Evolutionary conservation across 352 stramenopile species (phyloP), one percentile per base, ranked within the genome.

Genomic region (Globisporangium cystogenes): DNA sequence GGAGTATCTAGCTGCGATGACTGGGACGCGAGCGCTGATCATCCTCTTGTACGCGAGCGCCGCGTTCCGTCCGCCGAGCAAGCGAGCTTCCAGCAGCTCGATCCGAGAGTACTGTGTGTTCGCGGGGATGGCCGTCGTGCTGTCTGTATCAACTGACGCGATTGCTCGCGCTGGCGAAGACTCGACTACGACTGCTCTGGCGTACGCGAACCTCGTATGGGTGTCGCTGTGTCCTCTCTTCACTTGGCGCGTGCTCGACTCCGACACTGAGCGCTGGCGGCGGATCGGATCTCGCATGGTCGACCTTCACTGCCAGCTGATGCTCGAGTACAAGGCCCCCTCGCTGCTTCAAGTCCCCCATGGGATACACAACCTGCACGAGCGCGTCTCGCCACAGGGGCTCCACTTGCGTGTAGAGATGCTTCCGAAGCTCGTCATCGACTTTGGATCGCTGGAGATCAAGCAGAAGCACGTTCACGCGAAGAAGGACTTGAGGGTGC

Each of bases 401-500:
- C 67, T 86, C 14, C 74, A 87, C 24, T 24, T 61, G 8, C 68
- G 82, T 49, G 79, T 87, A 21, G 76, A 87, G 56, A 80, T 81
- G 67, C 75, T 84, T 50, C 65, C 62, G 35, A 76, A 84, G 27
- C 76, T 75, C 53, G 50, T 87, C 15, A 84, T 88, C 29, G 76
- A 88, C 51, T 88, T 88, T 51, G 77, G 73, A 0, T 66, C 82
- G 53, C 47, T 87, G 1, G 60, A 87, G 21, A 26, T 88, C 27
- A 65, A 63, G 20, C 42, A n/a, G n/a, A n/a, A 57, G 3, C 66
- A 69, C 21, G 80, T 88, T 51, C 73, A 72, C 20, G 56, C 51
- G 0, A 73, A 75, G 2, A 64, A 62, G 0, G 79, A 65, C 42
- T 69, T 75, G 1, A 49, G 60, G 31, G 71, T 88, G 21, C 83